Evolutionary conservation across 2,329 filamentous ascomycete genomes (phyloP), one percentile per base, ranked within the genome.

Genomic region (Saccharata proteae): DNA sequence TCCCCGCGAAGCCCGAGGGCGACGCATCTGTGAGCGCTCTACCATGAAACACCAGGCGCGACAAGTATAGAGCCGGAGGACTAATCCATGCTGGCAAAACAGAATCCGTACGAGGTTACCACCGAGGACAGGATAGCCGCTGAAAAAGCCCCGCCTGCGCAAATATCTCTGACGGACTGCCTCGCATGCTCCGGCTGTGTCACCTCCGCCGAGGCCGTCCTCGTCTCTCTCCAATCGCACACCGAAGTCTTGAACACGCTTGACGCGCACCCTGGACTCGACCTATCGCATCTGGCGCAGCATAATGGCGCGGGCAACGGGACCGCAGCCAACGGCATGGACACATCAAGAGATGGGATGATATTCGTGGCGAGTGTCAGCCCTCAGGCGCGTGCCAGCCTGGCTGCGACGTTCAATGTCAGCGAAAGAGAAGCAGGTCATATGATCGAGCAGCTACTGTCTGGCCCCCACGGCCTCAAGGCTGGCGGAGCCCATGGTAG

Each of bases 121-220:
- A 86, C 88, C 44, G 90, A 94, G 64, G 88, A 92, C 54, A 77
- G 82, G 48, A 64, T 77, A 37, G 52, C 55, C 20, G 57, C 53
- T 25, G 48, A 56, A 30, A 61, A 74, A 39, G 68, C 71, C 32
- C 69, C 75, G 3, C 82, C 86, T 1, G 86, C 88, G 5, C 77
- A 93, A 52, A 96, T 98, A 46, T 94, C 86, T 29, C 72, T 98
- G 38, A 96, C 90, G 5, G 90, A 98, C 58, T 98, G 90, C 50
- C 77, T 98, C 30, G 90, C 90, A 31, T 98, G 90, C 58, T 94
- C 90, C 7, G 90, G 90, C 32, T 98, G 90, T 55, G 90, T 98
- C 30, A 98, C 90, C 13, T 93, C 86, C 5, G 90, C 90, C 27
- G 90, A 98, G 61, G 90, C 90, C 11, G 83, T 98, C n/a, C 73